These are phyloP conservation scores for Emmonsia crescens DNA, from an alignment of 2,329 filamentous ascomycete species.

Conservation along the genomic window DNA sequence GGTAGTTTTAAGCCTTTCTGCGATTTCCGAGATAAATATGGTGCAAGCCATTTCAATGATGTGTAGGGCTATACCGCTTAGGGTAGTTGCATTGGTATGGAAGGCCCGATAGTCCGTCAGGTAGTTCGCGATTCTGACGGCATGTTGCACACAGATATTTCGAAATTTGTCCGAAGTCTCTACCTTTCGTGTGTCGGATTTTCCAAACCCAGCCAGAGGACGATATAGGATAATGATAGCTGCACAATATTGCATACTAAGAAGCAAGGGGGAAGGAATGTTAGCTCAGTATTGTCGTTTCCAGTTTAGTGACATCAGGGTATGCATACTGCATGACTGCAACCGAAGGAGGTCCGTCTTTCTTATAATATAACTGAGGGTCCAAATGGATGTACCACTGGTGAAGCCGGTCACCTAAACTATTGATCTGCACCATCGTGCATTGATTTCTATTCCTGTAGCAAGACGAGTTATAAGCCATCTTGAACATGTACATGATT, in stretches of 20 bases:
- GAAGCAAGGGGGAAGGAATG: neutral
- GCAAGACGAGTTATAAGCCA: neutral
- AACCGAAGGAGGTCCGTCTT: slow-evolving; percentile 3
- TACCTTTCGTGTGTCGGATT: neutral
- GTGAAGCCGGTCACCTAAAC: slow-evolving; percentile 8
- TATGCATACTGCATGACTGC: slow-evolving; percentile 7
- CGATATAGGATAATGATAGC: slow-evolving; percentile 8
- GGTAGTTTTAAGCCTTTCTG: slow-evolving; percentile 6
- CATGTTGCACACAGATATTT: slow-evolving; percentile 9
- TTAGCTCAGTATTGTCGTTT: neutral
- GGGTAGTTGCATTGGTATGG: slow-evolving; percentile 8
- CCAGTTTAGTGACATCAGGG: neutral
- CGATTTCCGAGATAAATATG: slow-evolving; percentile 11
- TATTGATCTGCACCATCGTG: slow-evolving; percentile 5
- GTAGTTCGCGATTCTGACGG: slow-evolving; percentile 7
- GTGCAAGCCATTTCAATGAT: slow-evolving; percentile 11
- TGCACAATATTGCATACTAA: slow-evolving; percentile 8
- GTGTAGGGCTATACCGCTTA: slow-evolving; percentile 11
- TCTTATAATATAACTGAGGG: slow-evolving; percentile 5
- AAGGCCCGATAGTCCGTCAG: slow-evolving; percentile 9
- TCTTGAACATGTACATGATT: neutral
- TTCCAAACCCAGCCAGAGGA: slow-evolving; percentile 7
- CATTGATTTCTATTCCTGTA: slow-evolving; percentile 6
- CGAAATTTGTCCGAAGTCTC: slow-evolving; percentile 4
- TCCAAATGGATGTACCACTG: slow-evolving; percentile 10